A percentile compares a stretch with the other conserved stretches of the same genome.
Evolutionary conservation across 306 rosid genomes (phyloP).

Genomic region (Sesbania bispinosa): DNA sequence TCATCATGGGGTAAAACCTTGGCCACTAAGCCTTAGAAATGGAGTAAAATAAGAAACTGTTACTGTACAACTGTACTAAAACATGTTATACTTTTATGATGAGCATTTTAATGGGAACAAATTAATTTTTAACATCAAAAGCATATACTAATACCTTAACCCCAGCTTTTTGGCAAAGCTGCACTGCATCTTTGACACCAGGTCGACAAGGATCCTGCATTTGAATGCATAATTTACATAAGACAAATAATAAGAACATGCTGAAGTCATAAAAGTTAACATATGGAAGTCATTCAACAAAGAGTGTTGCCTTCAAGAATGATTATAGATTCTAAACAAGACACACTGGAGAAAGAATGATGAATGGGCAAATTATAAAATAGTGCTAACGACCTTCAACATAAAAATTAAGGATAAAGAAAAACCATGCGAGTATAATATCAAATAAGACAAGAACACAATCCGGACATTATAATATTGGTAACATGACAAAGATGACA

Average conservation of each 20-base stretch:
- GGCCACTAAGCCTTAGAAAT: neutral
- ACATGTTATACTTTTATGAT: neutral
- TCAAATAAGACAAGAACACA: neutral
- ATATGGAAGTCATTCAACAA: neutral
- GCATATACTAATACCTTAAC: slow-evolving; percentile 58
- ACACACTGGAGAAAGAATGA: neutral
- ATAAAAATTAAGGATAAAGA: neutral
- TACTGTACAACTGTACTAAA: neutral
- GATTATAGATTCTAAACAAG: neutral
- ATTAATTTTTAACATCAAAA: neutral
- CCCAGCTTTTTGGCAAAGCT: slow-evolving; percentile 81
- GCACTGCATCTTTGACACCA: slow-evolving; percentile 72
- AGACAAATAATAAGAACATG: neutral
- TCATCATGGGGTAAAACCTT: neutral
- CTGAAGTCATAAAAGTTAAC: neutral
- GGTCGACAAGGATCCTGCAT: slow-evolving; percentile 93
- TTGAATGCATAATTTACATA: slow-evolving; percentile 1
- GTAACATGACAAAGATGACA: neutral
- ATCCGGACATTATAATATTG: neutral
- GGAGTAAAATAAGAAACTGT: neutral
- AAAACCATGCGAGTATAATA: neutral
- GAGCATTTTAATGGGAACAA: neutral
- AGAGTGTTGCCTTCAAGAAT: slow-evolving; percentile 7
- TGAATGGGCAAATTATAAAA: neutral
- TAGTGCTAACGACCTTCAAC: neutral